These are phyloP conservation scores for Fonsecaea monophora DNA, from an alignment of 2,329 filamentous ascomycete genomes.

Conservation along the genomic window DNA sequence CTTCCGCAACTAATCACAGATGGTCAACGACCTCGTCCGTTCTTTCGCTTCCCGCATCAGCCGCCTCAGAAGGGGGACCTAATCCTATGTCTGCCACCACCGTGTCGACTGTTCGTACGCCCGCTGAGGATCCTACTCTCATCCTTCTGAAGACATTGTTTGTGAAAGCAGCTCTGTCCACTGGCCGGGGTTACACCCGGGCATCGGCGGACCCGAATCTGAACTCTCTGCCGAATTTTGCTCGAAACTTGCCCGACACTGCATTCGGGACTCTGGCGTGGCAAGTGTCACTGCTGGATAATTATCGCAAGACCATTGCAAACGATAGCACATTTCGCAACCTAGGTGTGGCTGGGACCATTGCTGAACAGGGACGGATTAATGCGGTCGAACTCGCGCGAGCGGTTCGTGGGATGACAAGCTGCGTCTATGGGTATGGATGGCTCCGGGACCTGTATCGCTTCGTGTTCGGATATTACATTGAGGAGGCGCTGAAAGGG, in stretches of 20 bases:
- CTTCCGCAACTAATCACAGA: constrained; percentile 39
- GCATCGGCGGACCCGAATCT: constrained; percentile 51
- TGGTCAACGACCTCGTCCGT: constrained; percentile 85
- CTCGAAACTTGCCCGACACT: constrained; percentile 75
- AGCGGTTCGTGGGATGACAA: constrained; percentile 77
- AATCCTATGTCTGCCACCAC: constrained; percentile 55
- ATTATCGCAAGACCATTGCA: constrained; percentile 80
- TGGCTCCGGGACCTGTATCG: constrained; percentile 84
- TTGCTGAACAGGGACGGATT: constrained; percentile 66
- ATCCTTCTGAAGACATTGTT: constrained; percentile 79
- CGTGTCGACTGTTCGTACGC: constrained; percentile 52
- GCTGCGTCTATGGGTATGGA: constrained; percentile 70
- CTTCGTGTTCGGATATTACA: constrained; percentile 81
- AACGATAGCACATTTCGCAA: constrained; percentile 71
- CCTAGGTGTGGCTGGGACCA: constrained; percentile 51
- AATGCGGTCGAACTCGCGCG: constrained; percentile 78
- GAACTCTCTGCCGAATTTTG: constrained; percentile 78
- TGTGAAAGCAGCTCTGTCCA: constrained; percentile 72
- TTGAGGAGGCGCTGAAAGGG: constrained; percentile 70
- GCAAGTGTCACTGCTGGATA: constrained; percentile 74
- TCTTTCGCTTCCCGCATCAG: constrained; percentile 73
- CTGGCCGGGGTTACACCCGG: constrained; percentile 35
- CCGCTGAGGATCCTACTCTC: constrained; percentile 75
- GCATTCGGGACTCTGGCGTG: constrained; percentile 77
- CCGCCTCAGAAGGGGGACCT: constrained; percentile 35